Conservation (phyloP, 2,329 filamentous ascomycete species). For the Pseudonectria foliicola region DNA sequence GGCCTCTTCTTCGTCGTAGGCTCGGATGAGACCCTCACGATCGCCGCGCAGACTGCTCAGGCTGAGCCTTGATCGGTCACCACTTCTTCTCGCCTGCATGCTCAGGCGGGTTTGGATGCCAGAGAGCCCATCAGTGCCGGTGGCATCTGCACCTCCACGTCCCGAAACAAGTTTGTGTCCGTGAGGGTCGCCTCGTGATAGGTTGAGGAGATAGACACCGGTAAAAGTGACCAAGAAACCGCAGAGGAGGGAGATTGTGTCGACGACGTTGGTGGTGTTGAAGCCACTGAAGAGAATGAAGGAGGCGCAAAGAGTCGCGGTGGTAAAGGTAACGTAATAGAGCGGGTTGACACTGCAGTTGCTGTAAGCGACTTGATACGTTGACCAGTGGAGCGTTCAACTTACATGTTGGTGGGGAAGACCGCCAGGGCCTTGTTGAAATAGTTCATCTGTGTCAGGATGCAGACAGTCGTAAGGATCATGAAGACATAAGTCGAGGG, state of each 20-base stretch:
- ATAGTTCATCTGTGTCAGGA: constrained; percentile 99
- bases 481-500: constrained; percentile 97
- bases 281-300: constrained; percentile 96
- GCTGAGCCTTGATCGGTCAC: constrained; percentile 56
- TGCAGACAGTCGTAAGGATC: constrained; percentile 88
- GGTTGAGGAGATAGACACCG: constrained; percentile 89
- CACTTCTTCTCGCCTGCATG: constrained; percentile 82
- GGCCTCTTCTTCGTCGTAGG: constrained; percentile 78
- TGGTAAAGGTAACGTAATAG: constrained; percentile 97
- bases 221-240: constrained; percentile 94
- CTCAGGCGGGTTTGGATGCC: constrained; percentile 84
- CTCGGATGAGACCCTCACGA: constrained; percentile 75
- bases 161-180: constrained; percentile 60
- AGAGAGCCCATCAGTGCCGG: constrained; percentile 86
- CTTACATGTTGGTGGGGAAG: constrained; percentile 95
- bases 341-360: constrained; percentile 74
- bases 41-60: constrained; percentile 60
- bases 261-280: constrained; percentile 87
- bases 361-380: constrained; percentile 6
- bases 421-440: constrained; percentile 98
- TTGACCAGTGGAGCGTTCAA: constrained; percentile 10
- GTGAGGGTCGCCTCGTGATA: constrained; percentile 87
- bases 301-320: constrained; percentile 84
- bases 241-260: constrained; percentile 84
- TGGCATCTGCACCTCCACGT: constrained; percentile 61